Base-by-base conservation (phyloP, 345 rosid genomes). In the Eucalyptus victrix region DNA sequence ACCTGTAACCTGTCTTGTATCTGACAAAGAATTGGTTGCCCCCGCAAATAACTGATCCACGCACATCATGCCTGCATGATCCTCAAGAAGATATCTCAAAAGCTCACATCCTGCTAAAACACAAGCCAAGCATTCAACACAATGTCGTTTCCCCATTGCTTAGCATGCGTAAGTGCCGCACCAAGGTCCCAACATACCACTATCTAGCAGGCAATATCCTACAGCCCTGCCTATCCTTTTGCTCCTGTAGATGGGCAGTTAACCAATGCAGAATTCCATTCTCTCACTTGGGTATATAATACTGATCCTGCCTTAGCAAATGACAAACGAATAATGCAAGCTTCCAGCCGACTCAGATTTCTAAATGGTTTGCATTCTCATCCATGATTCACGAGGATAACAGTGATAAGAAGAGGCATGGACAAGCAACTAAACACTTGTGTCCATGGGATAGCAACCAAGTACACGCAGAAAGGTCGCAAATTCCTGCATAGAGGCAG, bases 391-490 rank as follows among this genome's bases (percentile, higher is more conserved):
- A 89, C 32, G 26, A 18, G 30, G 32, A 50, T 67, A 49, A 40
- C 49, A 44, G 88, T 87, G 45, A 21, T 16, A 37, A 30, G 58
- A 60, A 45, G 67, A 60, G 49, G 65, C 65, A 34, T 37, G 69
- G 15, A 53, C 49, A 37, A 28, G 30, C 47, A 86, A 86, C 90
- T 91, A 91, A 62, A 89, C 21, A 37, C 85, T 62, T 15, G 88
- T 67, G 88, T 93, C 95, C 88, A 89, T 91, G 62, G 96, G 94
- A 90, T 95, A 95, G 92, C 95, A 93, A 60, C 96, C 97, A 51
- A 95, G 96, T 40, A 95, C 93, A 4, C 95, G 94, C 89, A 95
- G 95, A 91, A 94, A 95, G 49, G 94, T 91, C 11, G 96, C 95
- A 85, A 94, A 94, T 88, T 95, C 95, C 96, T 94, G 94, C 91